phyloP scores from a whole-genome alignment of 768 basidiomycete genomes.

The Pulveroboletus sp. region DNA sequence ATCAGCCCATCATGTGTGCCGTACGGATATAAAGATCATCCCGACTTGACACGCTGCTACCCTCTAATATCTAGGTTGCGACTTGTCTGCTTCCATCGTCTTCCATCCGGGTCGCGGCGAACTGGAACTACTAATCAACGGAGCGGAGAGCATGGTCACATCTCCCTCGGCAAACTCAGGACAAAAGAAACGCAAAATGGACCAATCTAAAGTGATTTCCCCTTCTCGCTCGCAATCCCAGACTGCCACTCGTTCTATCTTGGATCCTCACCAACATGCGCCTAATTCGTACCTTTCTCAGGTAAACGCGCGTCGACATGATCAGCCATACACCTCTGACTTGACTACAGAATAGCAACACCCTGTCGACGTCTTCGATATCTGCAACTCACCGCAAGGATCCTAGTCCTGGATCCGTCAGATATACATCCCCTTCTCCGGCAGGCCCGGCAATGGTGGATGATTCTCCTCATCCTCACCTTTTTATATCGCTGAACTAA shows the following conservation, averaged over 20 bases:
- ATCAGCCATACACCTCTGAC: constrained; percentile 13
- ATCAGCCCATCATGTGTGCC: constrained; percentile 13
- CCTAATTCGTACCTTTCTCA: constrained; percentile 3
- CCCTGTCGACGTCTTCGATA: constrained; percentile 15
- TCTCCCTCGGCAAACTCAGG: neutral
- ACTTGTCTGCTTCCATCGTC: no score
- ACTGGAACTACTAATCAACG: no score
- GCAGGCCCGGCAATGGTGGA: constrained; percentile 15
- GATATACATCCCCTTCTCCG: constrained; percentile 3
- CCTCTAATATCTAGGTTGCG: neutral
- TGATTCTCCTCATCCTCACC: constrained; percentile 3
- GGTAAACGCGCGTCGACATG: constrained; percentile 9
- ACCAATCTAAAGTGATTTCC: constrained; percentile 7
- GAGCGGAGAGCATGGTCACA: neutral
- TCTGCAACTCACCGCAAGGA: constrained; percentile 4
- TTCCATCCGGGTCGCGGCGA: constrained; percentile 2
- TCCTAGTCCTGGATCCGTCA: constrained; percentile 8
- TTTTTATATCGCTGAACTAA: constrained; percentile 9
- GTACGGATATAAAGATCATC: constrained; percentile 14
- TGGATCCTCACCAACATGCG: constrained; percentile 15
- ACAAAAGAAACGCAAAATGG: constrained; percentile 13
- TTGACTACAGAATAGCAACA: constrained; percentile 11
- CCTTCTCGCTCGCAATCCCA: constrained; percentile 5
- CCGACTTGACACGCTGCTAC: neutral
- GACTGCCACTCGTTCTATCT: constrained; percentile 1